A percentile compares a stretch with the other conserved stretches of the same genome.
phyloP scores from a whole-genome alignment of 345 rosid genomes.

The Sonneratia alba region DNA sequence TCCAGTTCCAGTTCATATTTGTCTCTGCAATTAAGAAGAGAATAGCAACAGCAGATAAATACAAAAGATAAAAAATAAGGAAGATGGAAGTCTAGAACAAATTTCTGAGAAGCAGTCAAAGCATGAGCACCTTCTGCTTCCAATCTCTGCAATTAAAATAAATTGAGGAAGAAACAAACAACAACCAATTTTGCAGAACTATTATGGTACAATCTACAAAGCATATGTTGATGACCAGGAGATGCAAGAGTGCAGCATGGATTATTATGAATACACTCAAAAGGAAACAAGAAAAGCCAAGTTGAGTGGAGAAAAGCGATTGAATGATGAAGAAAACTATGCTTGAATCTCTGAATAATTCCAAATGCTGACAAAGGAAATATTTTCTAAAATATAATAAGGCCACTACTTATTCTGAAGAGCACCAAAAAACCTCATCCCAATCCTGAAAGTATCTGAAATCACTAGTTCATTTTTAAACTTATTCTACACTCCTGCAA shows the following conservation, averaged over 20 bases:
- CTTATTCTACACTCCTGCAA: background rate
- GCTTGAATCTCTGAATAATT: background rate
- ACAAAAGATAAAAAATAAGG: background rate
- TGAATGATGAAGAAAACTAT: background rate
- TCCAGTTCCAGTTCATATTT: slow-evolving; percentile 93
- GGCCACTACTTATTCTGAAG: background rate
- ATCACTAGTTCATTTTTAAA: background rate
- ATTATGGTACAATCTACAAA: background rate
- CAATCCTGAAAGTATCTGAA: background rate
- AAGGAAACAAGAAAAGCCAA: background rate
- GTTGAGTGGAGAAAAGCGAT: background rate
- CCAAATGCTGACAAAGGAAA: background rate
- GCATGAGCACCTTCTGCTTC: background rate
- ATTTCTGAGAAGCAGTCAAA: background rate
- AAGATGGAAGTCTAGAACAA: background rate
- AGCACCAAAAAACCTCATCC: background rate
- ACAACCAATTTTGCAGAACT: background rate
- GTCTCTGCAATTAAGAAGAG: slow-evolving; percentile 35
- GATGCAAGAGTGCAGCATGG: background rate
- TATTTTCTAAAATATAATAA: background rate
- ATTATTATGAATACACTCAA: background rate
- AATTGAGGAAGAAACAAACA: background rate
- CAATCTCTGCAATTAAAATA: background rate
- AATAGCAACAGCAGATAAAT: background rate
- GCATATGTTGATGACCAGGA: background rate